Evolutionary conservation across 192 early-diverging fungal species (phyloP), one percentile per base, ranked within the genome.

Genomic region (Podila epigama): DNA sequence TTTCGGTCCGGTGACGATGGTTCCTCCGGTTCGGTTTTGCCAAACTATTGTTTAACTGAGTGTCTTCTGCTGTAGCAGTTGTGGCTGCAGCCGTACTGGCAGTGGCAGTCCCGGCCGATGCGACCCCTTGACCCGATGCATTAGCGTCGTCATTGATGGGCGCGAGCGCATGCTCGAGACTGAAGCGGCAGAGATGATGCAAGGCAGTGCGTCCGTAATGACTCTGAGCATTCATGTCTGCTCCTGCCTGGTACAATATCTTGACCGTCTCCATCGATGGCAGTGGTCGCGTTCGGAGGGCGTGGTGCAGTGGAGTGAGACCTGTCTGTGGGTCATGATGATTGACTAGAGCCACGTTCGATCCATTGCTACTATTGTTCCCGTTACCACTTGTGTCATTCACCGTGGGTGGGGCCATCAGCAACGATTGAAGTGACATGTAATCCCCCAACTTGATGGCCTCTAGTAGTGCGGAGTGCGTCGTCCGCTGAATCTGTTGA

Each of bases 361-460:
- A 41, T 10, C 59, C 68, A 4, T 56, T 48, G 7, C 54, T 48
- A 15, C 15, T 12, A 12, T 40, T 50, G 20, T 18, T 33, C 6
- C 31, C 57, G 22, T 48, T 16, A 9, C 54, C 40, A 42, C 44
- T 40, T 34, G 58, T 44, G 7, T 66, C 55, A 12, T 77, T 60
- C 12, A 80, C 34, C 18, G 68, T 54, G 8, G 83, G 73, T 16
- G 83, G 69, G 52, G 70, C 25, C 52, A 86, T 68, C 25, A 88
- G 34, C 4, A 91, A 42, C 1, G 78, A 79, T 33, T 86, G 84
- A 0, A 91, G 58, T n/a, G 79, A 73, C 60, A 75, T 70, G 65
- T 84, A 83, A 60, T 90, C 89, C 10, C 88, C 81, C 29, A 72
- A 57, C 44, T 87, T 86, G 61, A 91, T 90, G 10, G 89, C 87